Evolutionary conservation across 208 protist species (phyloP).

Genomic region (Leishmania guyanensis): DNA sequence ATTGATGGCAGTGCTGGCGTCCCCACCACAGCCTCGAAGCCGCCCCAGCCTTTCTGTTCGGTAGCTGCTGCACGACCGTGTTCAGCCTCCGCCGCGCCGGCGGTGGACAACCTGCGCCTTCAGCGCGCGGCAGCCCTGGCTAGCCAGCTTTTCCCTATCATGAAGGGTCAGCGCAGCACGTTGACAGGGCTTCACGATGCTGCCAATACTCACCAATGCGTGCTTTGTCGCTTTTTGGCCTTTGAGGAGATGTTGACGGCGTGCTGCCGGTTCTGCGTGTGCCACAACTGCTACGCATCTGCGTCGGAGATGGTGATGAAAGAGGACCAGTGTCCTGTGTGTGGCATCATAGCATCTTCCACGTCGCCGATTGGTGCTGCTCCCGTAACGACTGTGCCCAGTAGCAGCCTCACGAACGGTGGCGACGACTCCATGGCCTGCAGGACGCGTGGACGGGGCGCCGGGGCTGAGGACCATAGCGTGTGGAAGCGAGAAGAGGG

Average conservation of each 20-base stretch:
- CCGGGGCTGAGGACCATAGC: background rate
- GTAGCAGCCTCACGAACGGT: background rate
- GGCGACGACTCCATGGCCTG: background rate
- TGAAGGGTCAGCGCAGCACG: conserved; percentile 28
- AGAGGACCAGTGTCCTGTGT: conserved; percentile 71
- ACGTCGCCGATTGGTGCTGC: background rate
- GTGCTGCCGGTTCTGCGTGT: conserved; percentile 70
- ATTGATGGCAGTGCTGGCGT: background rate
- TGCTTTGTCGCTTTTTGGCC: conserved; percentile 62
- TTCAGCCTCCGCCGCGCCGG: background rate
- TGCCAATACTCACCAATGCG: conserved; percentile 48
- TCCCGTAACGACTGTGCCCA: background rate
- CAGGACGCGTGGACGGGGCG: conserved; percentile 5
- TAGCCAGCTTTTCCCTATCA: conserved; percentile 60
- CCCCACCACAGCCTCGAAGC: background rate
- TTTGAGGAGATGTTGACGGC: conserved; percentile 41
- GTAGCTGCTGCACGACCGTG: conserved; percentile 2
- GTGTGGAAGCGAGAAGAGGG: conserved; percentile 3
- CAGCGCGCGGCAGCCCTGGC: conserved; percentile 56
- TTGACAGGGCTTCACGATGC: conserved; percentile 17
- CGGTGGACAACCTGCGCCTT: conserved; percentile 40
- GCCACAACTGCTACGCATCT: conserved; percentile 49
- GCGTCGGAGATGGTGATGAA: conserved; percentile 66
- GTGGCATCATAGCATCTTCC: conserved; percentile 32
- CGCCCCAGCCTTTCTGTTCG: background rate